Evolutionary conservation across 1,284 basidiomycete genomes (phyloP).

Genomic region (Schizophyllum commune): DNA sequence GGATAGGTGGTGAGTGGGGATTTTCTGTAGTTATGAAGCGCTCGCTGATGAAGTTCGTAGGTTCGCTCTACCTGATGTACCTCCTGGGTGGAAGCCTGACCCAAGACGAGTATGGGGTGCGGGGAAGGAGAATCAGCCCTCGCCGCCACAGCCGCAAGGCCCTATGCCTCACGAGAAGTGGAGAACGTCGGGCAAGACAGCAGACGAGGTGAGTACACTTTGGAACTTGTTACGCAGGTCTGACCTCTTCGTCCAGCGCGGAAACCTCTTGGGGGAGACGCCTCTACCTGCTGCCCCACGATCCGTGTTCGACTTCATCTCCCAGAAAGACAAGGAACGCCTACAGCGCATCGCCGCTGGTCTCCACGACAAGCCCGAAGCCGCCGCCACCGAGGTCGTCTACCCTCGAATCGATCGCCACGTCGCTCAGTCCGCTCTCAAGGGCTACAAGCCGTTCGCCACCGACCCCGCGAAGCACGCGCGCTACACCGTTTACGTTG

Average conservation of each 20-base stretch:
- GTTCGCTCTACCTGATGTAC: slow-evolving; percentile 77
- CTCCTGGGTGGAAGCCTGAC: slow-evolving; percentile 79
- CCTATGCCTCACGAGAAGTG: slow-evolving; percentile 33
- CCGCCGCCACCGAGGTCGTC: slow-evolving; percentile 25
- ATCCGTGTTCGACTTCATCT: slow-evolving; percentile 91
- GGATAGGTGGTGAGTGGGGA: slow-evolving; percentile 59
- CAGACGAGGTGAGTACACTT: slow-evolving; percentile 49
- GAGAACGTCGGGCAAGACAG: slow-evolving; percentile 49
- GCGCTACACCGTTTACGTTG: slow-evolving; percentile 80
- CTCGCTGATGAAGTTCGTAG: slow-evolving; percentile 29
- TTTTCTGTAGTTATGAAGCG: slow-evolving; percentile 1
- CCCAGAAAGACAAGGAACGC: slow-evolving; percentile 82
- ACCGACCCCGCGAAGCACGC: slow-evolving; percentile 74
- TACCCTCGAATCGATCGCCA: slow-evolving; percentile 67
- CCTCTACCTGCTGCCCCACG: slow-evolving; percentile 59
- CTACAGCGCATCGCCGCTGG: slow-evolving; percentile 55
- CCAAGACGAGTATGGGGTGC: slow-evolving; percentile 73
- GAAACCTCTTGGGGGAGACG: slow-evolving; percentile 76
- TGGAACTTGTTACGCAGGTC: neutral
- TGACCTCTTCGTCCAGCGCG: slow-evolving; percentile 46
- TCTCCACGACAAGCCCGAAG: slow-evolving; percentile 10
- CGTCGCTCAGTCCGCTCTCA: slow-evolving; percentile 80
- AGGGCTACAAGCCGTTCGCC: slow-evolving; percentile 86
- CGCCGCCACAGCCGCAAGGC: slow-evolving; percentile 10
- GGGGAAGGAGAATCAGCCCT: slow-evolving; percentile 39